These are phyloP conservation scores for Termitomyces sp. DNA, from an alignment of 768 basidiomycete genomes.

Conservation along the genomic window DNA sequence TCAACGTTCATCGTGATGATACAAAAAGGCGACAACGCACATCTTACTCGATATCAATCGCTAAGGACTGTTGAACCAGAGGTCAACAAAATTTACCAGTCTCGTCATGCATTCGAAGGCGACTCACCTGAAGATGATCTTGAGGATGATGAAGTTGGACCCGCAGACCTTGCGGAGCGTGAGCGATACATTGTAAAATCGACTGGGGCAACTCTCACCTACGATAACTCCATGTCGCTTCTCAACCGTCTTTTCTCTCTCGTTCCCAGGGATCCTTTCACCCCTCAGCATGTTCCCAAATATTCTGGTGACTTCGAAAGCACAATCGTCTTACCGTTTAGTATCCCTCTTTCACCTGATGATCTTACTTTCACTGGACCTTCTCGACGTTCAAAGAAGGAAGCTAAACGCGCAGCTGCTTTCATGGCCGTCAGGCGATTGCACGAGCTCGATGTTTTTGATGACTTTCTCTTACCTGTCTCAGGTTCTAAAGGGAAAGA, in stretches of 20 bases:
- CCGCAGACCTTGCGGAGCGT: slow-evolving; percentile 59
- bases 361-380: slow-evolving; percentile 63
- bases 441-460: slow-evolving; percentile 70
- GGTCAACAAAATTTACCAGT: slow-evolving; percentile 62
- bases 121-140: slow-evolving; percentile 43
- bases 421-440: slow-evolving; percentile 75
- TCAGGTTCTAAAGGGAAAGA: slow-evolving; percentile 47
- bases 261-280: slow-evolving; percentile 72
- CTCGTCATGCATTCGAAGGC: slow-evolving; percentile 41
- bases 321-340: slow-evolving; percentile 64
- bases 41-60: slow-evolving; percentile 56
- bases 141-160: slow-evolving; percentile 37
- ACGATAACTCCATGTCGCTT: slow-evolving; percentile 69
- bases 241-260: slow-evolving; percentile 77
- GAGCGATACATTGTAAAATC: slow-evolving; percentile 71
- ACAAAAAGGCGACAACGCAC: slow-evolving; percentile 53
- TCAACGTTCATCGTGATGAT: slow-evolving; percentile 86
- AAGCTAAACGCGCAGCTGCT: slow-evolving; percentile 81
- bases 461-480: slow-evolving; percentile 79
- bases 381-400: slow-evolving; percentile 62
- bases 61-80: slow-evolving; percentile 63
- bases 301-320: slow-evolving; percentile 61
- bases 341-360: slow-evolving; percentile 56
- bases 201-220: slow-evolving; percentile 79
- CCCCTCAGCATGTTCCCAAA: slow-evolving; percentile 54